Percentiles rank a stretch among this genome's conserved stretches.
These are phyloP conservation scores for Cucurbita argyrosperma DNA, from an alignment of 306 rosid genomes.

Conservation along the genomic window DNA sequence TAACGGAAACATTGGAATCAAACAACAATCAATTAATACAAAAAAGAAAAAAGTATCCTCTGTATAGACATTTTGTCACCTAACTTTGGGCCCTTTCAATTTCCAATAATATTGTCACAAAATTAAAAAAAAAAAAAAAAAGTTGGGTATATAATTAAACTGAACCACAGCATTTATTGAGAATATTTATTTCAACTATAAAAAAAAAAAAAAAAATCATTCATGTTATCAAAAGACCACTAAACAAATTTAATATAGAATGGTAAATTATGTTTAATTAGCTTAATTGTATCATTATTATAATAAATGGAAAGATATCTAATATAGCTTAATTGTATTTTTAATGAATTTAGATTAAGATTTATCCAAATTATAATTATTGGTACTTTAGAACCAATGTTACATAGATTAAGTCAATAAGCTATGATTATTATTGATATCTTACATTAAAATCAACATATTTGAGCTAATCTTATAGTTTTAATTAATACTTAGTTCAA, in stretches of 20 bases:
- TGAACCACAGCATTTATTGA: background rate
- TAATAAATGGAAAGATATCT: too few relatives aligned
- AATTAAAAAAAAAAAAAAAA: too few relatives aligned
- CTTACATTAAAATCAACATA: background rate
- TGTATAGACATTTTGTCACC: background rate
- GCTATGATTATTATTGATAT: background rate
- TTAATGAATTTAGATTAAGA: background rate
- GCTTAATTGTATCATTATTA: too few relatives aligned
- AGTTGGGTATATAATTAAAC: background rate
- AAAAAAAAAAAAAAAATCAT: too few relatives aligned
- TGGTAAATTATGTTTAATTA: too few relatives aligned
- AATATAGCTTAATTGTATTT: too few relatives aligned
- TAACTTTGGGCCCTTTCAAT: background rate
- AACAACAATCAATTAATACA: background rate
- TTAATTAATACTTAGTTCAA: too few relatives aligned
- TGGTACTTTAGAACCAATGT: background rate
- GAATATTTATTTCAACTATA: too few relatives aligned
- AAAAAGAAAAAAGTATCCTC: background rate
- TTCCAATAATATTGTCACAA: background rate
- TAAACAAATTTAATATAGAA: too few relatives aligned
- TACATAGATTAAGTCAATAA: background rate
- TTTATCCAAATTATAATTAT: background rate
- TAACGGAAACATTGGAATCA: background rate
- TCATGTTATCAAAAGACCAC: too few relatives aligned
- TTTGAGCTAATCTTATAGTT: background rate